Base-by-base conservation (phyloP, 1,284 basidiomycete genomes). In the Thecaphora thlaspeos region DNA sequence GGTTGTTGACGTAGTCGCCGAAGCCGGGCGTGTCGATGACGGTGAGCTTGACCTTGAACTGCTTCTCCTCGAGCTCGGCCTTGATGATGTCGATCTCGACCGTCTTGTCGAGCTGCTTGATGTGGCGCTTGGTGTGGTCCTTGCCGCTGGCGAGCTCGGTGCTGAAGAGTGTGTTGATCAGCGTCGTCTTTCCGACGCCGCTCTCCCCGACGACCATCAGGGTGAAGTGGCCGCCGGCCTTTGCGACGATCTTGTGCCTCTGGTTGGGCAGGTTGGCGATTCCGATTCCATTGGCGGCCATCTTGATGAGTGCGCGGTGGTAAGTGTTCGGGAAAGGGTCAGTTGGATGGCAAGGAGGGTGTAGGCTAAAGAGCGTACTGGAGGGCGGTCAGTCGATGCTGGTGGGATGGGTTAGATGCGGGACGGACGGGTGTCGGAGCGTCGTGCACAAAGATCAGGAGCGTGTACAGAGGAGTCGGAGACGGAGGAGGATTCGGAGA, bases 1-100 rank as follows among this genome's bases (percentile, higher is more conserved):
- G 87, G 85, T 98, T 98, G 87, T 98, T 97, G 82, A 98, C 73
- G 77, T 97, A 97, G 87, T 98, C 94, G 38, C 94, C 94, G 69
- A 97, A 98, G 18, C 94, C 94, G 56, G 94, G 94, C 21, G 93
- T 97, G 81, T 98, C 94, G 74, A 98, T 94, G 77, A 97, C 93
- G 23, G 90, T 94, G 61, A 98, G 86, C 84, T 97, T 97, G 83
- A 96, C 93, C 81, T 93, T 95, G 87, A 98, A 98, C 75, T 91
- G 89, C 80, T 95, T 91, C 82, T 98, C 94, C 81, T 98, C 95
- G 28, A 99, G 86, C 82, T 82, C 80, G 34, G 80, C 96, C 89
- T 56, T 80, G 74, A 81, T 79, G 38, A 81, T 80, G 61, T 78
- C 77, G 43, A 82, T 81, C 82, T 98, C 95, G 47, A 94, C 97